Evolutionary conservation across 83 land plant genomes (phyloP), one percentile per base, ranked within the genome.

Genomic region (Larix sibirica): DNA sequence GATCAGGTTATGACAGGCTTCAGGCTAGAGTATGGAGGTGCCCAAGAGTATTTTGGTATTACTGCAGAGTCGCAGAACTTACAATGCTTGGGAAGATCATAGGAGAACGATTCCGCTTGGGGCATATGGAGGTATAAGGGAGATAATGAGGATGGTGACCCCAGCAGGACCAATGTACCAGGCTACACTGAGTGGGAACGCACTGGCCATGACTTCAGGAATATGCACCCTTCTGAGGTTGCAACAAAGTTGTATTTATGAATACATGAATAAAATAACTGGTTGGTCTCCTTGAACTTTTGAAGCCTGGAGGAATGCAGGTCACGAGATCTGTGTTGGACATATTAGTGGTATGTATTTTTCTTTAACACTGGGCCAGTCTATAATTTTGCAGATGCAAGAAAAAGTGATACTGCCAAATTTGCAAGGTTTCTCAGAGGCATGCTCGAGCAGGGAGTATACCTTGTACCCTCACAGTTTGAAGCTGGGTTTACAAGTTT

Each of bases 1-100:
- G 99, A 97, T 82, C 98, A 97, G 85, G 99, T 97, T 28, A 97
- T 97, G 99, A 97, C 99, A 36, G 97, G 99, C 10, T 97, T 97
- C 81, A 90, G 99, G 18, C 67, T 97, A 47, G 65, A 98, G 40
- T 97, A 93, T 87, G 98, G 99, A 81, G 99, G 98, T 69, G 99
- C 98, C 14, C 99, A 97, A 80, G 94, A 96, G 84, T 93, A 94
- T 61, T 98, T 96, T 82, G 97, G 97, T 21, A 80, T 96, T 6
- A 98, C 96, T 7, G 99, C 99, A 50, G 97, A 98, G 78, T 79
- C 10, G 99, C 99, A 50, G 97, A 98, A 78, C 80, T 98, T n/a
- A 88, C 96, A 3, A 98, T 96, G 4, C 82, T 98, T 24, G 99
- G 99, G 23, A 98, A 96, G 80, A 84, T 98, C 79, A 96, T 98